Conservation (phyloP, 768 basidiomycete species). For the Galerina marginata region DNA sequence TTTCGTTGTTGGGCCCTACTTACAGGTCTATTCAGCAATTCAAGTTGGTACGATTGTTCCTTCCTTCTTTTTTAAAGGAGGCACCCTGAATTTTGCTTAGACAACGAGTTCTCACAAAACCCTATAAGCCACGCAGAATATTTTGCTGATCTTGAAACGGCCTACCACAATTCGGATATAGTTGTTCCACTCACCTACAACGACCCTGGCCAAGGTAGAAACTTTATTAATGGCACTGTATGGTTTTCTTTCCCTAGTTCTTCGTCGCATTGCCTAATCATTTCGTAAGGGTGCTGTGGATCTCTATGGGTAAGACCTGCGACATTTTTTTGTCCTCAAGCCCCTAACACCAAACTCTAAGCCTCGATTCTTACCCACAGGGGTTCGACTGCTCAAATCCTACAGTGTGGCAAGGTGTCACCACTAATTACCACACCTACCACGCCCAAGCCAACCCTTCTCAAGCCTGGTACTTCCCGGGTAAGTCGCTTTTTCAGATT, state of each 20-base stretch:
- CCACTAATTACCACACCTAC: conserved; percentile 66
- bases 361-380: conserved; percentile 77
- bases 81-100: conserved; percentile 37
- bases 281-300: conserved; percentile 67
- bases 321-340: not conserved
- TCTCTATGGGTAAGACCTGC: conserved; percentile 61
- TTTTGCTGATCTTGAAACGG: conserved; percentile 64
- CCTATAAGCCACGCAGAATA: conserved; percentile 54
- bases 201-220: conserved; percentile 60
- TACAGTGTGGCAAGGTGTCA: conserved; percentile 65
- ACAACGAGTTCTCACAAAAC: conserved; percentile 76
- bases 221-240: conserved; percentile 77
- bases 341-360: conserved; percentile 20
- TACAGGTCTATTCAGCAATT: conserved; percentile 25
- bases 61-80: not conserved
- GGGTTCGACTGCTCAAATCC: conserved; percentile 83
- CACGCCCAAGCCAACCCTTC: conserved; percentile 55
- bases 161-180: conserved; percentile 59
- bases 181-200: conserved; percentile 79
- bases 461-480: conserved; percentile 75
- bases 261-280: not conserved
- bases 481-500: conserved; percentile 35
- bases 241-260: conserved; percentile 18
- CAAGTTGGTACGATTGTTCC: conserved; percentile 29
- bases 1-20: not conserved